Evolutionary conservation across 495 filamentous ascomycete genomes (phyloP), one percentile per base, ranked within the genome.

Genomic region (Saxophila tyrrhenica): DNA sequence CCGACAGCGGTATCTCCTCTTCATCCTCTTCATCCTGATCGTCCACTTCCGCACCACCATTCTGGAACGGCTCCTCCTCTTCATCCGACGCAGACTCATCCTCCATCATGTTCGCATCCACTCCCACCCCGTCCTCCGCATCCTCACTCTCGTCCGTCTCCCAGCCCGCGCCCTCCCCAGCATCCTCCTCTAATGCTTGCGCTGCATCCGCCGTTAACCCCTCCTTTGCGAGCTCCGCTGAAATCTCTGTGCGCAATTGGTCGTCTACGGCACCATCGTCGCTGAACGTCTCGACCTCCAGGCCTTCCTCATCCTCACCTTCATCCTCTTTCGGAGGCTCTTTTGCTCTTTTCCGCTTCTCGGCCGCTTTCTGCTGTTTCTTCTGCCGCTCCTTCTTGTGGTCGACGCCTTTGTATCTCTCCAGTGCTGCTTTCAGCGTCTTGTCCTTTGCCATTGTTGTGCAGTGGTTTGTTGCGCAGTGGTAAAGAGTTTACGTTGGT

Each of bases 1-100:
- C 88, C 32, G 89, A 91, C 42, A 94, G 77, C 7, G 90, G 85
- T 45, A 94, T 89, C 46, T 88, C 87, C 29, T 71, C 70, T 20
- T 63, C 62, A 10, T 62, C 64, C 35, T 61, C 62, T 9, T 57
- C 61, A 7, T 55, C 62, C n/a, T n/a, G n/a, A 23, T 76, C 76
- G 0, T 75, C 78, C 1, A 11, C 23, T 10, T 25, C 50, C 13
- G 19, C 51, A 16, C 50, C 50, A n/a, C 55, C 60, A 21, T 61
- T 68, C 70, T 57, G 29, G 42, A 54, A 50, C 7, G 39, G 42
- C n/a, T 51, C 24, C 16, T 64, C 62, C 17, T 62, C 60, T 8
- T 46, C 46, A 23, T 51, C 59, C 19, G 48, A 57, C 16, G 55
- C 62, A 1, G 48, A 52, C 43, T 57, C 60, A 17, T 63, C 52